Base-by-base conservation (phyloP, 2,329 filamentous ascomycete genomes). In the Ceratocystis huliohia region DNA sequence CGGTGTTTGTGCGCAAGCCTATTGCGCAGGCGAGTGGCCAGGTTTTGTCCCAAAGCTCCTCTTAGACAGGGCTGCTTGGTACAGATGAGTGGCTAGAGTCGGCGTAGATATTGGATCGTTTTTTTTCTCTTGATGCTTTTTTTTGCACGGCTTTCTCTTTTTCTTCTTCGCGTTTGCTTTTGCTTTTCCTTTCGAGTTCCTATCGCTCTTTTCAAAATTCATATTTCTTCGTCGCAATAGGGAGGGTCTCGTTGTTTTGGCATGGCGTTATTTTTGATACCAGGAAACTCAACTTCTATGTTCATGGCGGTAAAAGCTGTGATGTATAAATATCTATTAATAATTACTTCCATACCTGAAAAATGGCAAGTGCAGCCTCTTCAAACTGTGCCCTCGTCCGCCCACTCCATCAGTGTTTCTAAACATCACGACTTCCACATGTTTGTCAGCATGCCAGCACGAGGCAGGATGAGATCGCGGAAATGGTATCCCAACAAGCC, bases 1-100 rank as follows among this genome's bases (percentile, higher is more conserved):
- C 76, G 65, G 77, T 81, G 1, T 85, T 86, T 71, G 74, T 77
- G 1, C 77, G 72, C 67, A 72, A 76, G 68, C 79, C 81, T 4
- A n/a, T 67, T 20, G 20, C n/a, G 20, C 45, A 61, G 17, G 33
- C 57, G n/a, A 28, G n/a, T 28, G 33, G 28, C 44, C 63, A 63
- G 22, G 63, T 33, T 15, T 33, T 25, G 28, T 22, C 56, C 15
- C 28, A 37, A 15, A 59, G 25, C 44, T 63, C 65, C 20, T 67
- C 53, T 59, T 67, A 67, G 61, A 67, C 20, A 20, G 46, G 44
- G 46, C 20, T 46, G 28, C 46, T 48, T 53, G 25, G 41, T n/a
- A 45, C 25, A 28, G 22, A 56, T 17, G 37, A 62, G 30, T 33
- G 22, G 25, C 4, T 45, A 30, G 65, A 61, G 41, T 8, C 44